Base-by-base conservation (phyloP, 257 asterid species). In the Jaltomata sinuosa region DNA sequence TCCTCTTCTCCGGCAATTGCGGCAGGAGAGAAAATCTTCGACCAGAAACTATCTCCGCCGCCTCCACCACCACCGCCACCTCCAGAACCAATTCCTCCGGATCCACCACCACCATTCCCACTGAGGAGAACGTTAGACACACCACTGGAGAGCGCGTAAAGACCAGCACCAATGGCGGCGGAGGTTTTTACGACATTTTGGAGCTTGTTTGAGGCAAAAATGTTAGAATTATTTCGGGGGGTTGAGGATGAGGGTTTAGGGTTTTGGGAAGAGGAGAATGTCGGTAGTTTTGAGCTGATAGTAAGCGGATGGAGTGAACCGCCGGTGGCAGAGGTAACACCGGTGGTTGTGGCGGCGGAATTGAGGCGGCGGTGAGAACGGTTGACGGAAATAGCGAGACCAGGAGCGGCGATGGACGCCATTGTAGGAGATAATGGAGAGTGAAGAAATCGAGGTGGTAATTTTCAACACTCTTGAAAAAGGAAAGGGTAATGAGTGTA, bases 1-100 rank as follows among this genome's bases (percentile, higher is more conserved):
- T 95, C 97, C 1, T 94, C 99, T 80, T 97, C 99, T 61, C 93
- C 92, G 2, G 99, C 98, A 22, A 88, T 64, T 25, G 98, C 98
- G 8, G 89, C 83, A 0, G 91, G 85, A 0, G 92, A 86, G 79
- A 92, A 87, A 8, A 94, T 9, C 34, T 89, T 83, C 15, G 94
- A 89, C 98, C 97, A 93, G 83, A 91, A 94, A 80, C 81, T 81
- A 32, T 91, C 94, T 3, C 90, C 95, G 3, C 76, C 80, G 3
- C 91, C 90, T 2, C 93, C 93, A 0, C 87, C 87, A 3, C 84
- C 80, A 0, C 93, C 92, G 0, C 93, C 91, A 0, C 94, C 97
- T 0, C 95, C 97, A 0, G 94, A 93, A 0, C 93, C 88, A 0
- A 87, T 83, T 0, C 90, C 88, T 0, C 90, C 89, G 0, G 88